These are phyloP conservation scores for Tanacetum coccineum DNA, from an alignment of 129 eudicot genomes.

Conservation along the genomic window DNA sequence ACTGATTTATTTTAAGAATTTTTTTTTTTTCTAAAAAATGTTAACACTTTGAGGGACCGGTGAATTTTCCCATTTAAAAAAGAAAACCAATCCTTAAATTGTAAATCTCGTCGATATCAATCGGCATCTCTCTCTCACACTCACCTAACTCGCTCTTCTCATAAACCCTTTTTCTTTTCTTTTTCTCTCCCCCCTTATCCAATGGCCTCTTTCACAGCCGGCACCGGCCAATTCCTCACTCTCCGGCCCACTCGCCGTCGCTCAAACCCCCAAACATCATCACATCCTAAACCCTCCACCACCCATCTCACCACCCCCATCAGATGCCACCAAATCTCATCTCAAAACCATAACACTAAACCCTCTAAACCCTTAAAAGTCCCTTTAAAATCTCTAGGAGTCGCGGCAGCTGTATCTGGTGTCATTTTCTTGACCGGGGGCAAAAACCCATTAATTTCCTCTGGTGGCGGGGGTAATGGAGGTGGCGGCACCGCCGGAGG, in stretches of 20 bases:
- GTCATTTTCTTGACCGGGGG: constrained; percentile 29
- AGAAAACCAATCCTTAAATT: not conserved
- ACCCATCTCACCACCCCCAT: constrained; percentile 4
- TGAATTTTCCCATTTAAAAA: too few relatives aligned
- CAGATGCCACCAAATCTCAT: constrained; percentile 32
- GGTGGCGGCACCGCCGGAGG: constrained; percentile 41
- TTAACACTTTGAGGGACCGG: too few relatives aligned
- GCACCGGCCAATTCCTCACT: constrained; percentile 28
- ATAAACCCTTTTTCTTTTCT: constrained; percentile 19
- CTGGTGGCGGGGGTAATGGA: constrained; percentile 32
- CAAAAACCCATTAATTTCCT: constrained; percentile 15
- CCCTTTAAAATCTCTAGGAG: constrained; percentile 22
- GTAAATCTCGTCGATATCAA: constrained; percentile 29
- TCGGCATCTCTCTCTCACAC: not conserved
- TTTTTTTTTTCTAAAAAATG: too few relatives aligned
- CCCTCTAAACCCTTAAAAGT: constrained; percentile 23
- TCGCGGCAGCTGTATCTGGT: constrained; percentile 33
- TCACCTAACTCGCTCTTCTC: constrained; percentile 29
- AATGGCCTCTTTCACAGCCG: constrained; percentile 38
- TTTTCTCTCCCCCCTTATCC: constrained; percentile 32
- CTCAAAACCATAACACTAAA: constrained; percentile 34
- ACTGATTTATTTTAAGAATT: too few relatives aligned
- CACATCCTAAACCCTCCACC: constrained; percentile 16
- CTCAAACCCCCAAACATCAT: not conserved
- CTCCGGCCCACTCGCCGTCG: constrained; percentile 26